Evolutionary conservation across 805 yeast genomes (phyloP), one percentile per base, ranked within the genome.

Genomic region (Saturnispora ahearnii): DNA sequence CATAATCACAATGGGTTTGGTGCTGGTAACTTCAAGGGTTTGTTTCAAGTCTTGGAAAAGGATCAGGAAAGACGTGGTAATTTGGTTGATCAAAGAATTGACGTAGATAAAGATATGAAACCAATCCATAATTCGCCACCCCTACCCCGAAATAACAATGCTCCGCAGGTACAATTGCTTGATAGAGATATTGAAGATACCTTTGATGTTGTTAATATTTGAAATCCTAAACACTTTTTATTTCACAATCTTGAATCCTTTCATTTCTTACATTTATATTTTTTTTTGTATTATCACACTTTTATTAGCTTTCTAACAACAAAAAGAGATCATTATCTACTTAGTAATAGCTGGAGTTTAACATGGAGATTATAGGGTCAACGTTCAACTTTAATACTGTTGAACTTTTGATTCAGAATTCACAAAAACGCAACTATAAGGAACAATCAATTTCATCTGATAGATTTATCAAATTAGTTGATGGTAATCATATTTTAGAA

Each of bases 1-100:
- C 72, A 74, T 57, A 83, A 85, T 59, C 90, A 85, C 62, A 75
- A 82, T 53, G 96, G 96, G 0, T 87, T 87, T 65, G 96, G 96
- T 1, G 88, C 88, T 45, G 96, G 96, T 2, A 87, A 89, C 53
- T 87, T 87, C 69, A 84, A 80, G 62, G 85, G 93, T 0, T 68
- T 88, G 36, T 87, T 85, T 60, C 90, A 87, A 60, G 78, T 84
- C 6, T 79, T 87, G 51, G 96, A 87, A 62, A 73, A 73, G n/a
- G 90, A 86, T 56, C 96, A 87, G 62, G 71, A 63, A 50, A 59
- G 65, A 46, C 75, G 96, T 46, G 95, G 95, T 1, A 87, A 87
- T 13, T 64, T 79, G 24, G 53, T 54, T 4, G 59, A 55, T 11
- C 66, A 63, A 50, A 37, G 38, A 26, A 30, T 34, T 21, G 29